These are phyloP conservation scores for Cladosporium sp. DNA, from an alignment of 2,329 filamentous ascomycete species.

Conservation along the genomic window DNA sequence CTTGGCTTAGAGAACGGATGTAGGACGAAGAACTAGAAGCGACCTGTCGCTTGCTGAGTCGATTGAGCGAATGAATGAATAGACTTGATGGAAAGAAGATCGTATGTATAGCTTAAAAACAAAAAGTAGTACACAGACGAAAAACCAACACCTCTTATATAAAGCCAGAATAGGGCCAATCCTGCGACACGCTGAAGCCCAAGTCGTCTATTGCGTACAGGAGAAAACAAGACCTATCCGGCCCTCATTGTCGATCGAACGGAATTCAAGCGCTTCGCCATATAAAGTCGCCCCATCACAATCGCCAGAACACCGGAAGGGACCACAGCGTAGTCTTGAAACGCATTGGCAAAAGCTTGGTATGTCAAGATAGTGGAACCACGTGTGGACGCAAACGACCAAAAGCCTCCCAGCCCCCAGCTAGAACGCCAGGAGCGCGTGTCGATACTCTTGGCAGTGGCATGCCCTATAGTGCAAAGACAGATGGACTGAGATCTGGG, in stretches of 20 bases:
- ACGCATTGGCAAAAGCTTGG: background rate
- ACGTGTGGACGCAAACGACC: background rate
- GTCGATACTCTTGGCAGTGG: background rate
- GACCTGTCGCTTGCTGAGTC: constrained; percentile 11
- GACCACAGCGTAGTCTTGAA: background rate
- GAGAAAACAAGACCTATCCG: background rate
- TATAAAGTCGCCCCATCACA: background rate
- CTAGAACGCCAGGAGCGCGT: background rate
- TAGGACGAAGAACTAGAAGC: background rate
- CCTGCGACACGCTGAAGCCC: background rate
- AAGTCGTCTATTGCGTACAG: background rate
- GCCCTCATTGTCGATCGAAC: background rate
- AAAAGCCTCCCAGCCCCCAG: background rate
- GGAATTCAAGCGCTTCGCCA: background rate
- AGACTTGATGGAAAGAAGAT: background rate
- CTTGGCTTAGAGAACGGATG: background rate
- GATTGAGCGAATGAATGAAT: background rate
- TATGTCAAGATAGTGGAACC: too few relatives aligned
- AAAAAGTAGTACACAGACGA: background rate
- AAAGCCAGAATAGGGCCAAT: background rate
- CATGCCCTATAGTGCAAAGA: background rate
- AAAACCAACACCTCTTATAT: background rate
- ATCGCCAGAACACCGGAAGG: background rate
- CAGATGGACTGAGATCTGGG: background rate
- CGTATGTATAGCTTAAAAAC: background rate